A percentile compares a stretch with the other conserved stretches of the same genome.
phyloP scores from a whole-genome alignment of 345 rosid species.

The Dovyalis caffra region DNA sequence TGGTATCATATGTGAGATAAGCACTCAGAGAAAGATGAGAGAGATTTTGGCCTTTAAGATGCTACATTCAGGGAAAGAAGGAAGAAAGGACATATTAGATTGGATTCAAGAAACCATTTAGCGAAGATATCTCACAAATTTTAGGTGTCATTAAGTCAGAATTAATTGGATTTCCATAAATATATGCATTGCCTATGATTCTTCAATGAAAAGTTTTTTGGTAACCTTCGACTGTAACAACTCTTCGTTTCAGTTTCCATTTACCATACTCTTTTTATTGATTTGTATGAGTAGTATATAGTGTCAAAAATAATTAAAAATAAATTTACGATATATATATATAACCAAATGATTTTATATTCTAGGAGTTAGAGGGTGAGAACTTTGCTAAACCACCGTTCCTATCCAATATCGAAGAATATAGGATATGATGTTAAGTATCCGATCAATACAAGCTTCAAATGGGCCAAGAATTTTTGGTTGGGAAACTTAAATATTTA shows the following conservation, averaged over 20 bases:
- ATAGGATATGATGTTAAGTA: too few species aligned
- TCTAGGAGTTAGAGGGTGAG: too few species aligned
- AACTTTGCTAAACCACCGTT: too few species aligned
- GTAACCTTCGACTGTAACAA: neutral
- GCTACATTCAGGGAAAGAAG: conserved; percentile 1
- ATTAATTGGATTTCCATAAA: conserved; percentile 11
- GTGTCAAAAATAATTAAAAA: too few species aligned
- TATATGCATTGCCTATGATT: neutral
- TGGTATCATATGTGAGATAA: neutral
- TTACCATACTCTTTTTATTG: neutral
- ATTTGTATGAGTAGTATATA: too few species aligned
- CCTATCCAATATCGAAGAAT: too few species aligned
- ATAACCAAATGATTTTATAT: too few species aligned
- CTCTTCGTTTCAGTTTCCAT: conserved; percentile 16
- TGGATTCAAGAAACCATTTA: neutral
- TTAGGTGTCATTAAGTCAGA: neutral
- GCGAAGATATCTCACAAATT: conserved; percentile 1
- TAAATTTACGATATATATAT: too few species aligned
- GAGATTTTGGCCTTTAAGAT: too few species aligned
- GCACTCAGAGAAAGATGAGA: neutral
- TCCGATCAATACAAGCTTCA: too few species aligned
- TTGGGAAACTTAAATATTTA: too few species aligned
- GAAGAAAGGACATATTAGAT: neutral
- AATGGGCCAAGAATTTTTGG: too few species aligned
- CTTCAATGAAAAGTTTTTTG: neutral